Evolutionary conservation across 2,329 filamentous ascomycete genomes (phyloP), one percentile per base, ranked within the genome.

Genomic region (Anthostomella pinea): DNA sequence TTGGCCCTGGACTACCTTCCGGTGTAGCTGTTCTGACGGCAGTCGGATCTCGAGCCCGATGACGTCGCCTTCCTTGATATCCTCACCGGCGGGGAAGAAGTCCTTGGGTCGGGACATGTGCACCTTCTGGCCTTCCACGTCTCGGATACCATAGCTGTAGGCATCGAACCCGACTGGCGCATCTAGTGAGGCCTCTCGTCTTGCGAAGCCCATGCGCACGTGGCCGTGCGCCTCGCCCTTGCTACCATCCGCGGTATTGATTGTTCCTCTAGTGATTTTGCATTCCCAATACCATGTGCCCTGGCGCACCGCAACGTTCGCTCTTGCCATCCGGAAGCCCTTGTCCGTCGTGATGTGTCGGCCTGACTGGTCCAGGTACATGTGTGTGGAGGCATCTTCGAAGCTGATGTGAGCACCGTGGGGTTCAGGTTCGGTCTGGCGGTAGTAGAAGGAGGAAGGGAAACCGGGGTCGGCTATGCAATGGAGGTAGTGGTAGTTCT

Each of bases 241-340:
- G 21, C 61, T 60, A 5, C 69, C 68, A 3, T 61, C 58, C 8
- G 67, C 62, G 29, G 63, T 64, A 32, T 64, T 63, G 3, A 77
- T 69, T 26, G 87, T 81, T 22, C 93, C 93, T 48, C 82, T 80
- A 8, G 90, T 83, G 35, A 98, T 80, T 56, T 86, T 90, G 63
- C 91, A 89, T 65, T 98, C 93, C 72, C 89, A 98, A 63, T 94
- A 98, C 72, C 87, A 88, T 20, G 86, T 79, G 1, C 93, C 93
- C 63, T 97, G 87, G 29, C 93, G 75, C 4, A 90, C 86, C 16
- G 86, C 88, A 1, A 97, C 84, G 54, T 98, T 98, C 9, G 87
- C 89, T 24, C 91, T 80, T 2, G 86, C 84, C 73, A 91, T 93
- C 41, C 94, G 79, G 73, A 93, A 96, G 7, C 93, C 90, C 63